Evolutionary conservation across 164 flowering plant genomes (phyloP).

Genomic region (Vitis labrusca): DNA sequence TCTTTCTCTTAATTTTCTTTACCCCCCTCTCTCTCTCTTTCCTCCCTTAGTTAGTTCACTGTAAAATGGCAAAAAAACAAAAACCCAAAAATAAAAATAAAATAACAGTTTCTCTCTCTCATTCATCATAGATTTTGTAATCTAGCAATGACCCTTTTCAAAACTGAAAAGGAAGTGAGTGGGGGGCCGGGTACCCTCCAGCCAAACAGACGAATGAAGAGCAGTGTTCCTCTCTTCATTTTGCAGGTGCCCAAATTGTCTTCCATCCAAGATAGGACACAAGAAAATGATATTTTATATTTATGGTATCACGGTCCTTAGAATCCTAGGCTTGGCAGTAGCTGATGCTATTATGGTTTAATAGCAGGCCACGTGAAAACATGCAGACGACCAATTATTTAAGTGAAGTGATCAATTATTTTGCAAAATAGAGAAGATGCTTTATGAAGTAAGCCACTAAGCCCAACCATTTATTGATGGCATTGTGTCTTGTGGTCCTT

Average conservation of each 20-base stretch:
- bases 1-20: not conserved
- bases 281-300: not conserved
- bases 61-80: conserved; percentile 17
- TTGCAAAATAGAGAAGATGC: no score
- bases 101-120: conserved; percentile 19
- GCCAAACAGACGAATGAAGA: not conserved
- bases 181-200: conserved; percentile 9
- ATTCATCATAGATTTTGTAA: conserved; percentile 29
- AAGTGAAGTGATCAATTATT: not conserved
- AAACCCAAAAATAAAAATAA: not conserved
- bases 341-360: conserved; percentile 15
- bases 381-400: conserved; percentile 47
- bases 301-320: not conserved
- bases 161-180: conserved; percentile 8
- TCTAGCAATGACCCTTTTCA: not conserved
- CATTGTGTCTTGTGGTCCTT: no score
- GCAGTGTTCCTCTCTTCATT: no score
- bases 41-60: conserved; percentile 8
- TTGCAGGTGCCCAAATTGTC: no score
- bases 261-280: no score
- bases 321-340: conserved; percentile 43
- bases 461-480: no score
- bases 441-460: no score
- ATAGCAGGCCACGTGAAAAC: conserved; percentile 59
- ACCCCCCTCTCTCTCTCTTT: conserved; percentile 4